A percentile compares a stretch with the other conserved stretches of the same genome.
Conservation (phyloP, 805 yeast species). For the Brettanomyces bruxellensis region DNA sequence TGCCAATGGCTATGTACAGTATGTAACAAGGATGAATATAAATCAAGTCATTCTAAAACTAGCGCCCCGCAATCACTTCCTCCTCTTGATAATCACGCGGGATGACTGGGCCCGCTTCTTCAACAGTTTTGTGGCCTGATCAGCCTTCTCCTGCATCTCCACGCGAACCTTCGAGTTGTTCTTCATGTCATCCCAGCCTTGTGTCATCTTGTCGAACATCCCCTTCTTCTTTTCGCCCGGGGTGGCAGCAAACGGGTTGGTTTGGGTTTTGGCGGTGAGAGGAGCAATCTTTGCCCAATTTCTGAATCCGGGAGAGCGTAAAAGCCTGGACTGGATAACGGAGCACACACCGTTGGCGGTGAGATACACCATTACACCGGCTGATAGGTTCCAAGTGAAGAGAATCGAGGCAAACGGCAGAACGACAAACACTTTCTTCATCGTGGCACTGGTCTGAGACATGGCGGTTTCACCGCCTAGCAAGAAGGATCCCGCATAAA, state of each 20-base stretch:
- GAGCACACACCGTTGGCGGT: conserved; percentile 74
- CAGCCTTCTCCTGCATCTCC: conserved; percentile 17
- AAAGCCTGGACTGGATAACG: conserved; percentile 56
- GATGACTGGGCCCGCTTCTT: conserved; percentile 17
- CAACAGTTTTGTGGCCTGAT: conserved; percentile 21
- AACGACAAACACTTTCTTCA: conserved; percentile 60
- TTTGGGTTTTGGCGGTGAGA: conserved; percentile 22
- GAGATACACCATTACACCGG: conserved; percentile 81
- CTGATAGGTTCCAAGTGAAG: conserved; percentile 79
- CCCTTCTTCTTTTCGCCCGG: conserved; percentile 20
- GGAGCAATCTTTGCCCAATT: conserved; percentile 43
- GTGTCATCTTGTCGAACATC: conserved; percentile 22
- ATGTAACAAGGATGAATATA: too few species aligned
- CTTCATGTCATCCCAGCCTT: conserved; percentile 24
- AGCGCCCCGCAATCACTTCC: conserved; percentile 4
- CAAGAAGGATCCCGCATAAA: conserved; percentile 66
- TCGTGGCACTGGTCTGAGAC: conserved; percentile 21
- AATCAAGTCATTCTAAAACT: too few species aligned
- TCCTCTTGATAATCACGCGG: conserved; percentile 22
- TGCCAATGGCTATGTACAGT: background rate
- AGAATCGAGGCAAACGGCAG: conserved; percentile 79
- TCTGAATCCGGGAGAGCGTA: conserved; percentile 56
- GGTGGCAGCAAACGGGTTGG: conserved; percentile 7
- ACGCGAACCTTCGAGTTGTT: conserved; percentile 18
- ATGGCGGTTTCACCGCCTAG: conserved; percentile 92